These are phyloP conservation scores for Aspergillus eucalypticola DNA, from an alignment of 2,329 filamentous ascomycete species.

Conservation along the genomic window DNA sequence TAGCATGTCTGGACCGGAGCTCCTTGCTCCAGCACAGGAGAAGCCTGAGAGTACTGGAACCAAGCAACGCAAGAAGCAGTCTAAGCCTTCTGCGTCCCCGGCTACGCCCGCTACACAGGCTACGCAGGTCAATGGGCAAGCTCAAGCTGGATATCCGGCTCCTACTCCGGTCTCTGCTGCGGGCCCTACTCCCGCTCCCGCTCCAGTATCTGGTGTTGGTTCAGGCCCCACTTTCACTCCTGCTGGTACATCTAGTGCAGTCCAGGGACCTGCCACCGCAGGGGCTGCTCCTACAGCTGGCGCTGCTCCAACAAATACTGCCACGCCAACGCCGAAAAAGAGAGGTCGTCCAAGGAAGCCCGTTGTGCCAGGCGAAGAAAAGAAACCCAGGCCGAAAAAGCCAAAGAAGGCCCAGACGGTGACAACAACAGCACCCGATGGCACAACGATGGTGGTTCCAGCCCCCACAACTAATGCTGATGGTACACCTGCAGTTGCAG, in stretches of 20 bases:
- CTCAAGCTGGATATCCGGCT: constrained; percentile 10
- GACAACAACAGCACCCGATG: constrained; percentile 20
- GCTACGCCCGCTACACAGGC: constrained; percentile 7
- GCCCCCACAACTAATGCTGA: constrained; percentile 17
- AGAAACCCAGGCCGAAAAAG: constrained; percentile 21
- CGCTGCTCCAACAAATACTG: background rate
- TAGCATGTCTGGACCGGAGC: constrained; percentile 4
- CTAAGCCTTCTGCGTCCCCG: constrained; percentile 14
- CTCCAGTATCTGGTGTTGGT: background rate
- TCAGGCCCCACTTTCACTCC: background rate
- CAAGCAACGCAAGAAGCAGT: constrained; percentile 15
- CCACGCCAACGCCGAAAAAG: constrained; percentile 22
- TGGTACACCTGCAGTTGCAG: background rate
- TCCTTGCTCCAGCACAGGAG: constrained; percentile 9
- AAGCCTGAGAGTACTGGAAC: constrained; percentile 6
- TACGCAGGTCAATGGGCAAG: constrained; percentile 19
- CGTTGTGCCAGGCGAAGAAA: constrained; percentile 19
- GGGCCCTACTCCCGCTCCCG: background rate
- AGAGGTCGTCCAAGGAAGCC: constrained; percentile 36
- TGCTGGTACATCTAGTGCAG: background rate
- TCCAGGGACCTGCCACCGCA: background rate
- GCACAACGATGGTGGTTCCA: background rate
- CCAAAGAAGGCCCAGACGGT: constrained; percentile 22
- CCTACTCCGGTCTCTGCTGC: background rate
- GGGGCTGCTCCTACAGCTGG: background rate